phyloP scores from a whole-genome alignment of 805 yeast species.

The Candida railenensis region DNA sequence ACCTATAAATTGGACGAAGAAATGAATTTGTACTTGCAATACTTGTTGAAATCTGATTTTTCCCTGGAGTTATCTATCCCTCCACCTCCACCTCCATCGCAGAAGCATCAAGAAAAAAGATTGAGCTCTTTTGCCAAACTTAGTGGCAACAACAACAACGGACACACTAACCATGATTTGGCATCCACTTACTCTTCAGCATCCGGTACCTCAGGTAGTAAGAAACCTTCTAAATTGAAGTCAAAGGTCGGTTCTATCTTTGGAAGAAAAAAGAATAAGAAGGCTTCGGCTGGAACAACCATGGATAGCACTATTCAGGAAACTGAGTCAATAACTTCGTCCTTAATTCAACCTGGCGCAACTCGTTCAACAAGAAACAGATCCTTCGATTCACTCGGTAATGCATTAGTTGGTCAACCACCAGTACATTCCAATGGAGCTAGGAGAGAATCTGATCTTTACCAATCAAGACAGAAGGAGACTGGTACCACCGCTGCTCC shows the following conservation, averaged over 20 bases:
- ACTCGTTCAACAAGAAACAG: constrained; percentile 4
- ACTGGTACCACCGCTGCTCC: background rate
- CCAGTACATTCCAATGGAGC: no score
- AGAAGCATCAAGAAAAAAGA: constrained; percentile 1
- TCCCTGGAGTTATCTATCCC: constrained; percentile 7
- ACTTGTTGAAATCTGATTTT: constrained; percentile 27
- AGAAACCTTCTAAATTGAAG: constrained; percentile 46
- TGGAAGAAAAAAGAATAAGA: constrained; percentile 53
- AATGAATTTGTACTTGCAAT: constrained; percentile 36
- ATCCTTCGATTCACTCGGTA: constrained; percentile 9
- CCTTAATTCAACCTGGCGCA: constrained; percentile 9
- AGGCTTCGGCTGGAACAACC: constrained; percentile 9
- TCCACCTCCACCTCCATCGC: constrained; percentile 3
- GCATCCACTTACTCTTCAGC: constrained; percentile 9
- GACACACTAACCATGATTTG: constrained; percentile 1
- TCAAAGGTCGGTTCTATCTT: constrained; percentile 77
- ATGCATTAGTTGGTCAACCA: constrained; percentile 4
- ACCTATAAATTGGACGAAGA: constrained; percentile 37
- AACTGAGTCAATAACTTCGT: constrained; percentile 25
- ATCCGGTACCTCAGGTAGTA: constrained; percentile 27
- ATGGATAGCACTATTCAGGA: constrained; percentile 31
- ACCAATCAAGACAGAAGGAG: background rate
- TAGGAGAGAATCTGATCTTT: constrained; percentile 1
- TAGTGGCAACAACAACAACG: background rate
- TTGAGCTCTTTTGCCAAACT: constrained; percentile 2